phyloP scores from a whole-genome alignment of 441 rosid genomes.

The Pelargonium australe region DNA sequence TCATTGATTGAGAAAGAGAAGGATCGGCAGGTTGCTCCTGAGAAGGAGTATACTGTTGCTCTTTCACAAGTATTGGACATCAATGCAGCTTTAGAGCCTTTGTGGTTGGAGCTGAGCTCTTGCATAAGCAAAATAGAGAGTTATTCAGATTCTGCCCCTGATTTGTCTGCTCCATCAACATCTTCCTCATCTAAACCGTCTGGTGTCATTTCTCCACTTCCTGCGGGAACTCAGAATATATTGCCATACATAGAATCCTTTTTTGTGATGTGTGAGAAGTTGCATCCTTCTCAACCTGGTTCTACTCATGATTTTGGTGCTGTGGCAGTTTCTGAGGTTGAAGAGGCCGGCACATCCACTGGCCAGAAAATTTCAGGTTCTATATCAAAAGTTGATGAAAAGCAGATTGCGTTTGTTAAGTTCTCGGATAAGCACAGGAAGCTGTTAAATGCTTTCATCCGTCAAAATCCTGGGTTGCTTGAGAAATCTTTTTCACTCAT shows the following conservation, averaged over 20 bases:
- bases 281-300: constrained; percentile 48
- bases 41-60: constrained; percentile 50
- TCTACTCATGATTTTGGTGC: constrained; percentile 61
- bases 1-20: constrained; percentile 55
- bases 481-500: constrained; percentile 90
- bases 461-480: constrained; percentile 81
- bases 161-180: constrained; percentile 58
- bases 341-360: constrained; percentile 56
- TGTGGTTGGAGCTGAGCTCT: constrained; percentile 91
- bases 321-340: constrained; percentile 75
- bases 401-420: constrained; percentile 67
- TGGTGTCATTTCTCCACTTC: constrained; percentile 63
- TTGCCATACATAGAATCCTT: constrained; percentile 95
- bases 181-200: constrained; percentile 47
- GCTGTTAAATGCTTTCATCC: constrained; percentile 80
- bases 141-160: constrained; percentile 61
- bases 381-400: constrained; percentile 60
- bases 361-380: constrained; percentile 30
- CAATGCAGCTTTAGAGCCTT: constrained; percentile 67
- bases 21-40: constrained; percentile 41
- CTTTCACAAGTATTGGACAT: constrained; percentile 65
- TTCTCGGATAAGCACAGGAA: constrained; percentile 95
- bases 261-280: constrained; percentile 91
- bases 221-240: constrained; percentile 88
- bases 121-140: constrained; percentile 82